Evolutionary conservation across 345 rosid genomes (phyloP), one percentile per base, ranked within the genome.

Genomic region (Kernera saxatilis): DNA sequence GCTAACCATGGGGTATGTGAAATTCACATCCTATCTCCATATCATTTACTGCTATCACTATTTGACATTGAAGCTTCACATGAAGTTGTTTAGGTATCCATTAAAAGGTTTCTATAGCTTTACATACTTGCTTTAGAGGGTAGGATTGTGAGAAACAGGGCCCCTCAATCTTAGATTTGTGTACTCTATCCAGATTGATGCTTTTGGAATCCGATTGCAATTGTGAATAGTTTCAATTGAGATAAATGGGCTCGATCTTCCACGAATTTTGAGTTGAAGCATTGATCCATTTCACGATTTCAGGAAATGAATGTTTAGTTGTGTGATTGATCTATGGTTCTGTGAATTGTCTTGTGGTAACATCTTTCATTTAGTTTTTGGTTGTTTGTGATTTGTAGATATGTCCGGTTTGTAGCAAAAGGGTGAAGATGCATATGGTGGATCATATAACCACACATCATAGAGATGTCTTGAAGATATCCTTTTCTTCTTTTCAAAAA

Each of bases 381-480:
- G 26, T 44, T 5, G 54, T 21, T 69, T 75, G 52, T 69, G 53
- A 6, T 62, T 43, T 61, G 0, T 32, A 76, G 79, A 26, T 63
- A 54, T 76, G 79, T n/a, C 79, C 79, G 4, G 60, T 76, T 5
- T 76, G 79, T 63, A 64, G 25, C 70, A 76, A 48, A 70, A 54
- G 66, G 37, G 79, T 76, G 67, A 74, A 49, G 72, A 58, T 67
- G 67, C 43, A 66, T 67, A 74, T 74, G 78, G 78, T 74, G 59
- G 68, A 74, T 67, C 78, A 74, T 48, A 74, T 74, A 48, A 67
- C 65, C 5, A 11, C 72, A 56, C 66, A 69, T 26, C 79, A 76
- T 13, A 76, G 59, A 70, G 75, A 69, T 63, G 71, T 69, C 19
- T 63, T 76, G 18, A 76, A 76, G 79, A 75, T 75, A 75, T 69